These are phyloP conservation scores for Colletotrichum tanaceti DNA, from an alignment of 2,329 filamentous ascomycete species.

Conservation along the genomic window DNA sequence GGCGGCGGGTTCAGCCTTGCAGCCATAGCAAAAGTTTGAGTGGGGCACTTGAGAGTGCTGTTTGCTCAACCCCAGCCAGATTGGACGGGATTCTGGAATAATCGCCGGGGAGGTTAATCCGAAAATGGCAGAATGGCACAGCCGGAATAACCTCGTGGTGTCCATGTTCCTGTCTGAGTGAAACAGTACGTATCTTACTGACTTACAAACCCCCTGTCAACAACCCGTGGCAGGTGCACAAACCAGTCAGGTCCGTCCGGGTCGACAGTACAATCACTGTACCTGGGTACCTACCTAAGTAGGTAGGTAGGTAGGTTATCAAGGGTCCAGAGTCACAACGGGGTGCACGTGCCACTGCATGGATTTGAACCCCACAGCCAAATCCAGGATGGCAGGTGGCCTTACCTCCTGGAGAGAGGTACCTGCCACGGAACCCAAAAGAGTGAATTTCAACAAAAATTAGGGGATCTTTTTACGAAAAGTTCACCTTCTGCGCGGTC, in stretches of 20 bases:
- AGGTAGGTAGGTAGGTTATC: too few relatives aligned
- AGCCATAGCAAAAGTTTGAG: conserved; percentile 32
- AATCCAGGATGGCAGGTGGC: conserved; percentile 34
- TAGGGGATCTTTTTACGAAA: conserved; percentile 32
- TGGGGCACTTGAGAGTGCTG: conserved; percentile 21
- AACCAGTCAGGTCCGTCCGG: too few relatives aligned
- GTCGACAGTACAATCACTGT: neutral
- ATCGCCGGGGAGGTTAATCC: conserved; percentile 14
- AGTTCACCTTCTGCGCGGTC: conserved; percentile 33
- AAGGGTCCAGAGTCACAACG: conserved; percentile 33
- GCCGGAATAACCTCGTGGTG: neutral
- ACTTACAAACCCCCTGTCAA: neutral
- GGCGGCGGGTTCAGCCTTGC: conserved; percentile 37
- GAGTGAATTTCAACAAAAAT: conserved; percentile 42
- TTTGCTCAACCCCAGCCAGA: conserved; percentile 19
- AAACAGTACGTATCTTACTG: neutral
- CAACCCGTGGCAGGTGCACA: too few relatives aligned
- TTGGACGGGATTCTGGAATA: conserved; percentile 31
- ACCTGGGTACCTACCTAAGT: too few relatives aligned
- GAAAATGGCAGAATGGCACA: neutral
- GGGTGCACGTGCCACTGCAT: conserved; percentile 29
- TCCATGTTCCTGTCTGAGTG: neutral
- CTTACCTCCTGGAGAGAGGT: conserved; percentile 31
- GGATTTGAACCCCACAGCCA: conserved; percentile 34
- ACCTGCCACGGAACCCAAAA: conserved; percentile 40